Evolutionary conservation across 1,284 basidiomycete species (phyloP), one percentile per base, ranked within the genome.

Genomic region (Pseudozyma flocculosa): DNA sequence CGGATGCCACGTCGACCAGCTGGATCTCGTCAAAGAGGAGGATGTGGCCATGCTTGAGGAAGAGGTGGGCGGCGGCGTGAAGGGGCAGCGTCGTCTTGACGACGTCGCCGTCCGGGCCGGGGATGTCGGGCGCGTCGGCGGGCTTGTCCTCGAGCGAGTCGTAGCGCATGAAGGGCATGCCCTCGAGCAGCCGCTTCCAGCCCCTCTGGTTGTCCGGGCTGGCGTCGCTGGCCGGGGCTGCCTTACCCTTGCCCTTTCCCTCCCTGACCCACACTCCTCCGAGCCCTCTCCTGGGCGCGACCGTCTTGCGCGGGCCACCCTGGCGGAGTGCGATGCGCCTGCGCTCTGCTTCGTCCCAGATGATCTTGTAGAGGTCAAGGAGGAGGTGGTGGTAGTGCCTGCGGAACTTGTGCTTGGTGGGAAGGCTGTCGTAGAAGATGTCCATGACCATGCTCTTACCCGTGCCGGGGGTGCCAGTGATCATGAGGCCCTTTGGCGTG

Each of bases 11-110:
- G 69, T 88, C 86, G n/a, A 87, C 80, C 2, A 88, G 80, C 71
- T 88, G 87, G 2, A 87, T 80, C 78, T 89, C 86, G 72, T 88
- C 87, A 71, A 88, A 87, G 11, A 85, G 82, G 40, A 86, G 79
- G 2, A 85, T 79, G 82, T 83, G 85, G 43, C 85, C 83, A 19
- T 80, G 78, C 3, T 81, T 78, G 41, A 85, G 68, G 48, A 85
- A 82, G 10, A 83, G 78, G 48, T 81, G 80, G 1, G 83, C 82
- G 13, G 85, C 82, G 7, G 61, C 75, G 72, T 61, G 81, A 80
- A 39, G 80, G 73, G 57, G 83, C 79, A 40, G 80, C 77, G 40
- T 44, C 47, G 54, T 66, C 34, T 62, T 58, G 50, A 56, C 49
- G 18, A 66, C 53, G 38, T 70, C 59, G 44, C 62, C 48, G 34